Evolutionary conservation across 1,139 yeast genomes (phyloP).

Genomic region (Arxiozyma slooffiae): DNA sequence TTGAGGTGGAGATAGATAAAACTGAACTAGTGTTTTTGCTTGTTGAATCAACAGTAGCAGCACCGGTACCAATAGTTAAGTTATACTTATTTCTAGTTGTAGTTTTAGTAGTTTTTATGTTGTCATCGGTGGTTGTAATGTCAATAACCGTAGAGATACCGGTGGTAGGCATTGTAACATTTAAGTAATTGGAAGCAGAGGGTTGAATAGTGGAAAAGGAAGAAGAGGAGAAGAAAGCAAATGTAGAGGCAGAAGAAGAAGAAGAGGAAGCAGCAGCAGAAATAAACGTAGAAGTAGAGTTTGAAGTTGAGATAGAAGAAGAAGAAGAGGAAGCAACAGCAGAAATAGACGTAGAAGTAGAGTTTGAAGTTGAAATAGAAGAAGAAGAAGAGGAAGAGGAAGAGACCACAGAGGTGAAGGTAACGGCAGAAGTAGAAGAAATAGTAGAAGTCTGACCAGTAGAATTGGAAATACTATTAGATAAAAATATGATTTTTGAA

Average conservation of each 20-base stretch:
- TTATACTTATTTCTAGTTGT: neutral
- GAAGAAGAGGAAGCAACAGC: neutral
- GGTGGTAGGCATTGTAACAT: neutral
- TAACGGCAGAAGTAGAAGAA: constrained; percentile 4
- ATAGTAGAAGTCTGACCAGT: constrained; percentile 3
- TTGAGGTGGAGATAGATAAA: neutral
- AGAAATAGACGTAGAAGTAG: neutral
- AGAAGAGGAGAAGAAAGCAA: neutral
- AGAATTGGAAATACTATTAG: neutral
- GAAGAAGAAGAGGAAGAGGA: neutral
- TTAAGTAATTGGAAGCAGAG: neutral
- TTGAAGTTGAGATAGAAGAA: neutral
- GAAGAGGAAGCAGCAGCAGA: constrained; percentile 2
- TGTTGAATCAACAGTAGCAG: neutral
- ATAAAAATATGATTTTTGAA: neutral
- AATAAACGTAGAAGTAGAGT: neutral
- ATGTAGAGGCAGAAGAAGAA: neutral
- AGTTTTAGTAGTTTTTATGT: neutral
- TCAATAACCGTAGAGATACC: neutral
- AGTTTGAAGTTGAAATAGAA: too few relatives aligned
- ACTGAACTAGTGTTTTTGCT: neutral
- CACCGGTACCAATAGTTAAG: neutral
- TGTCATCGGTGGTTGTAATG: neutral
- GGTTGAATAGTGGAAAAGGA: neutral
- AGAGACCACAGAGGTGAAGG: too few relatives aligned